Base-by-base conservation (phyloP, 2,329 filamentous ascomycete species). In the Xylaria sp. region DNA sequence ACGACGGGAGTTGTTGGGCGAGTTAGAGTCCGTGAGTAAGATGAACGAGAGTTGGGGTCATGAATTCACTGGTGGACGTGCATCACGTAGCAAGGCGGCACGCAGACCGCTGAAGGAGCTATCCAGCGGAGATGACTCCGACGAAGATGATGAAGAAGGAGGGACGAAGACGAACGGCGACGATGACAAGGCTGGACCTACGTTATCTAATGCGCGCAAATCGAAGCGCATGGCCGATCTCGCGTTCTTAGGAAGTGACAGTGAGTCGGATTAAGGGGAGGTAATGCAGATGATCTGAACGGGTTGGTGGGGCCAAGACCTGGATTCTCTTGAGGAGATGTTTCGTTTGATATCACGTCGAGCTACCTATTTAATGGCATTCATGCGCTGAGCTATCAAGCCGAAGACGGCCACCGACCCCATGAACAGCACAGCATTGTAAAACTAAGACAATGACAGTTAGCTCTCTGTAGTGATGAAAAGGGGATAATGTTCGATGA, bases 341-440 rank as follows among this genome's bases (percentile, higher is more conserved):
- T 58, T 61, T 19, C 23, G 52, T 54, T 59, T 55, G 19, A 19
- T 34, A 37, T 47, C 30, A 34, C 7, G 35, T 30, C 23, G 23
- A 30, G 23, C 23, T 30, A 30, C 23, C 54, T 64, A 64, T 52
- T 55, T 66, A 5, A 64, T 69, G 30, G 80, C 81, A 64, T 86
- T 85, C 82, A 97, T 89, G 66, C 89, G 88, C 71, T 99, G 94
- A 34, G 93, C 94, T 62, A 94, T 87, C 61, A 99, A 78, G 73
- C 93, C 96, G 78, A 97, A 97, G 61, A 96, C 86, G 6, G 93
- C 92, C 23, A 99, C 90, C 0, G 94, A 97, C 23, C 92, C 94
- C 81, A 99, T 93, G 78, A 97, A 99, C 1, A 97, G 80, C 0
- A 97, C 92, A 0, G 96, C 85, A 70, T 99, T 97, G 77, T 99